phyloP scores from a whole-genome alignment of 768 basidiomycete species.

The Lentinus brumalis region DNA sequence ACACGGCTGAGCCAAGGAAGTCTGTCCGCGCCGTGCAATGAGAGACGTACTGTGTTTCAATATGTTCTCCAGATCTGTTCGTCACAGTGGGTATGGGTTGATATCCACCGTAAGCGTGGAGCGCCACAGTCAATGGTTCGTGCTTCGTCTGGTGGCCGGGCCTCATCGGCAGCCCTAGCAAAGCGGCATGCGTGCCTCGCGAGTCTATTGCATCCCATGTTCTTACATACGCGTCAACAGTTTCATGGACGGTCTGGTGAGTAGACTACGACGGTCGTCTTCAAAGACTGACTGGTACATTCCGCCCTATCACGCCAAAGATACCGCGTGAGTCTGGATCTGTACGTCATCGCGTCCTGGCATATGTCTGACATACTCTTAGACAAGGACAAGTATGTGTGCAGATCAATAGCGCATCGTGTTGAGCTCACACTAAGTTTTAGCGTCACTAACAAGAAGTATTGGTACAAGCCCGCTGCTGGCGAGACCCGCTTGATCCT shows the following conservation, averaged over 20 bases:
- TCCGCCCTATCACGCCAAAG: background rate
- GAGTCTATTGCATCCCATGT: background rate
- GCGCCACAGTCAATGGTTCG: background rate
- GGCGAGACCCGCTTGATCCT: constrained; percentile 36
- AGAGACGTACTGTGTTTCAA: too few relatives aligned
- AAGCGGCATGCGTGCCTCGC: too few relatives aligned
- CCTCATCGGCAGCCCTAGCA: too few relatives aligned
- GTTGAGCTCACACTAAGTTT: background rate
- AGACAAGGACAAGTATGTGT: constrained; percentile 22
- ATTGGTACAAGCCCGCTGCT: constrained; percentile 46
- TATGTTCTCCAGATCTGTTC: too few relatives aligned
- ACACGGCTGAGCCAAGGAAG: too few relatives aligned
- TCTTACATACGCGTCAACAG: constrained; percentile 31
- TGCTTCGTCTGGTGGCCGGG: background rate
- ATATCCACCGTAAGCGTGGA: too few relatives aligned
- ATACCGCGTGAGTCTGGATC: constrained; percentile 22
- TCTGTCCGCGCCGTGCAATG: too few relatives aligned
- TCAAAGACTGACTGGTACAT: background rate
- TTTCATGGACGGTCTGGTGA: constrained; percentile 57
- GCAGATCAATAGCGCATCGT: too few relatives aligned
- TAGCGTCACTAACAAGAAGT: constrained; percentile 45
- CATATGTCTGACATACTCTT: background rate
- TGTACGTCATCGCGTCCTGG: background rate
- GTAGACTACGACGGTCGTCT: constrained; percentile 26
- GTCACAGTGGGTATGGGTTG: too few relatives aligned